Conservation (phyloP, 2,329 filamentous ascomycete genomes). For the Epichloe uncinata region DNA sequence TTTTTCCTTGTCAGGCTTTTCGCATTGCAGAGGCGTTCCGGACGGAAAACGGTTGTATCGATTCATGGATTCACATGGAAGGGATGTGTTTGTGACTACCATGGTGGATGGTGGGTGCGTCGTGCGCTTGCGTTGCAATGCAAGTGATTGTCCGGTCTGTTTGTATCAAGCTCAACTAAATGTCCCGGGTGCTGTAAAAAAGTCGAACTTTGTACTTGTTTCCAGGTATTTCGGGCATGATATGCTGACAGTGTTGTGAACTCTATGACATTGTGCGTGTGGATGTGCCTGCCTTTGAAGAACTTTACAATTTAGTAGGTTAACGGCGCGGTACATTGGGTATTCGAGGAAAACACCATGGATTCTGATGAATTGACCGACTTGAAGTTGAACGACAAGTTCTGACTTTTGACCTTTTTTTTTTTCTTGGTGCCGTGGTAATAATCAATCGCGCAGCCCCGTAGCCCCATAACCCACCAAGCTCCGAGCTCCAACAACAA, state of each 20-base stretch:
- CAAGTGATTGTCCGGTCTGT: not conserved
- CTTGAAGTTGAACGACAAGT: no score
- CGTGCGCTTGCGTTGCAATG: not conserved
- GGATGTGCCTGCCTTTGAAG: no score
- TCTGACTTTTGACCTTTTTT: no score
- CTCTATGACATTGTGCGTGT: no score
- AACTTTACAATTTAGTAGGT: no score
- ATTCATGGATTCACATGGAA: not conserved
- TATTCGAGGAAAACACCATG: no score
- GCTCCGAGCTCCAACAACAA: no score
- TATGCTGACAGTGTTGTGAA: not conserved
- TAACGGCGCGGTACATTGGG: no score
- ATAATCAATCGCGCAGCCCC: no score
- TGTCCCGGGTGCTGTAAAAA: not conserved
- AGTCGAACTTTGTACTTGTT: not conserved
- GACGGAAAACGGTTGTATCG: not conserved
- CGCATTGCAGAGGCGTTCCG: slow-evolving; percentile 7
- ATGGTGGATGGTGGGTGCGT: not conserved
- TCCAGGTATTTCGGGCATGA: not conserved
- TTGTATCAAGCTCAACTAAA: not conserved
- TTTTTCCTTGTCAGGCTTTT: not conserved
- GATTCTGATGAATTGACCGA: no score
- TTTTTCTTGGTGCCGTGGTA: no score
- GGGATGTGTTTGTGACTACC: not conserved
- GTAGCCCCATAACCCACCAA: no score